phyloP scores from a whole-genome alignment of 305 asterid genomes.

The Andrographis paniculata region DNA sequence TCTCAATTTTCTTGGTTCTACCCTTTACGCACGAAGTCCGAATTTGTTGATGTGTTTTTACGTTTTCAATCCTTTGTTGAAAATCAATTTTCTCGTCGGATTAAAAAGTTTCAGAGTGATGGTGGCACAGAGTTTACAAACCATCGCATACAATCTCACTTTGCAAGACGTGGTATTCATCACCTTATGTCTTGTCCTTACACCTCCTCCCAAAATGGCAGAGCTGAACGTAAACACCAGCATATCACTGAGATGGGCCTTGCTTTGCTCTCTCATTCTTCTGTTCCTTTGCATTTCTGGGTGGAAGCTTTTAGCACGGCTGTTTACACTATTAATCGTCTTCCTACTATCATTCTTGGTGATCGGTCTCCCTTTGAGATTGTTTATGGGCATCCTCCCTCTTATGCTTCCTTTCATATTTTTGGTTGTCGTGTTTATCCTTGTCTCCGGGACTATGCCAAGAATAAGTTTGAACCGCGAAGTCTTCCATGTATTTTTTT shows the following conservation, averaged over 20 bases:
- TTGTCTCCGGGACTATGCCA: neutral
- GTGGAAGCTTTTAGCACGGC: neutral
- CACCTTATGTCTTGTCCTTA: too few species aligned
- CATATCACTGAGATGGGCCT: constrained; percentile 1
- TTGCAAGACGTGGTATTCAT: neutral
- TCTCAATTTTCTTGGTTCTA: constrained; percentile 1
- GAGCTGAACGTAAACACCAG: neutral
- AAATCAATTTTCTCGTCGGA: neutral
- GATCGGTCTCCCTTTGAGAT: neutral
- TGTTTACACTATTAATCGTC: neutral
- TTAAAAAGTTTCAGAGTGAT: constrained; percentile 4
- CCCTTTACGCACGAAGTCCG: neutral
- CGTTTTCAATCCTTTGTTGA: neutral
- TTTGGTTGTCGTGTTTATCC: constrained; percentile 7
- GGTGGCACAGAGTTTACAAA: neutral
- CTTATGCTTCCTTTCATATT: neutral
- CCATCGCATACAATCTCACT: neutral
- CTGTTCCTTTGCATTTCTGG: neutral
- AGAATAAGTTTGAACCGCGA: neutral
- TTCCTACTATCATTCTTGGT: neutral
- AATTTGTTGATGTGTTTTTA: neutral
- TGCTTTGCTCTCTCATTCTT: neutral
- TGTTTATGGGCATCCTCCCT: neutral
- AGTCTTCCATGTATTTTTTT: neutral
- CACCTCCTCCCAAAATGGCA: too few species aligned